Evolutionary conservation across 306 rosid species (phyloP).

Genomic region (Vicia faba): DNA sequence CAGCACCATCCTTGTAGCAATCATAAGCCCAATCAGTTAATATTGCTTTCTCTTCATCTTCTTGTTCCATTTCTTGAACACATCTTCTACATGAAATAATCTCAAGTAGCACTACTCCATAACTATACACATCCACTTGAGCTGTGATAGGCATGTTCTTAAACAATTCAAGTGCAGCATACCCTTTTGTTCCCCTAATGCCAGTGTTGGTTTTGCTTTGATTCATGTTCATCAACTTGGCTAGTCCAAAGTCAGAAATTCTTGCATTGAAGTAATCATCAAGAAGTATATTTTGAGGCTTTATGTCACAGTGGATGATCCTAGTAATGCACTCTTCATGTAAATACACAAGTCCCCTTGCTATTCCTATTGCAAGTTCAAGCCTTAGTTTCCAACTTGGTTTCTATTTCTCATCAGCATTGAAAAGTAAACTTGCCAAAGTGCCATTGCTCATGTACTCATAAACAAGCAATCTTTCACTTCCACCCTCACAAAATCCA

Average conservation of each 20-base stretch:
- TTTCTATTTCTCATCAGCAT: conserved; percentile 14
- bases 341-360: conserved; percentile 45
- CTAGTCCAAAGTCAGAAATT: conserved; percentile 44
- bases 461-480: no score
- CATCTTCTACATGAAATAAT: conserved; percentile 40
- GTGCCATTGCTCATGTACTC: conserved; percentile 48
- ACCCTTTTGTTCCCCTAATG: conserved; percentile 52
- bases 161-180: conserved; percentile 52
- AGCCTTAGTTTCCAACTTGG: conserved; percentile 46
- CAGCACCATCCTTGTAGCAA: conserved; percentile 15
- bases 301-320: no score
- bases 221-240: conserved; percentile 45
- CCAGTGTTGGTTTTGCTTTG: conserved; percentile 47
- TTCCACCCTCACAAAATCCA: no score
- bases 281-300: no score
- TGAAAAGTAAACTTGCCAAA: conserved; percentile 42
- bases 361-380: conserved; percentile 39
- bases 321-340: no score
- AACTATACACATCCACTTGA: conserved; percentile 47
- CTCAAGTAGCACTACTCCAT: conserved; percentile 45
- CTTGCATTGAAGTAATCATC: conserved; percentile 40
- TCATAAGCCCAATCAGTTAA: conserved; percentile 46
- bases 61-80: conserved; percentile 33
- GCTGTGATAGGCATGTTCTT: conserved; percentile 45
- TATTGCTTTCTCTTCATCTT: conserved; percentile 40